Evolutionary conservation across 768 basidiomycete species (phyloP).

Genomic region (Mrakia frigida): DNA sequence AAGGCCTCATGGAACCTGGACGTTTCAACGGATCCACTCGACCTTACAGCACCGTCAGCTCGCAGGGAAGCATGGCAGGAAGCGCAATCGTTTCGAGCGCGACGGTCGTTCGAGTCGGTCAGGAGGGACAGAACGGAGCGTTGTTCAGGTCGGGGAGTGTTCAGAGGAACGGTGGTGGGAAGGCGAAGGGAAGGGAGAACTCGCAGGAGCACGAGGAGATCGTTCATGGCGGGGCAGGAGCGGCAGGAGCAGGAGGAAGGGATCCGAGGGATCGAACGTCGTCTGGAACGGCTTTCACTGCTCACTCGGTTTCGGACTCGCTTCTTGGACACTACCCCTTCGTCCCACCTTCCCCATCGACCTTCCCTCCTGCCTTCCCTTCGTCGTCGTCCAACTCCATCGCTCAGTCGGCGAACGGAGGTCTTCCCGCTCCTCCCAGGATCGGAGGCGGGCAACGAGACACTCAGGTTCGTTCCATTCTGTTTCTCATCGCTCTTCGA

Average conservation of each 20-base stretch:
- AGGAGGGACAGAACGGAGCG: constrained; percentile 7
- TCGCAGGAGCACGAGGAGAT: constrained; percentile 1
- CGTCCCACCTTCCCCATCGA: constrained; percentile 2
- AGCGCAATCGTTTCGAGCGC: constrained; percentile 13
- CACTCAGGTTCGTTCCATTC: constrained; percentile 16
- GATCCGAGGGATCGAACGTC: not conserved
- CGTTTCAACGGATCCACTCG: not conserved
- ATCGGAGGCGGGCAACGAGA: constrained; percentile 15
- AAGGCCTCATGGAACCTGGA: not conserved
- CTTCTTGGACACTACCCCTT: constrained; percentile 11
- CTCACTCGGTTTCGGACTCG: constrained; percentile 8
- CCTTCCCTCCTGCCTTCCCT: not conserved
- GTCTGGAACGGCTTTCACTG: not conserved
- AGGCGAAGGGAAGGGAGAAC: not conserved
- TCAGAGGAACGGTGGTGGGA: not conserved
- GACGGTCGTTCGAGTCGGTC: constrained; percentile 28
- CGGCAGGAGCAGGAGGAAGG: not conserved
- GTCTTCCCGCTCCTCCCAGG: constrained; percentile 7
- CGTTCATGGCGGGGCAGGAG: not conserved
- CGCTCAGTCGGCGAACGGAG: constrained; percentile 3
- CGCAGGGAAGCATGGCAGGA: constrained; percentile 6
- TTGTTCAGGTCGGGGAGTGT: not conserved
- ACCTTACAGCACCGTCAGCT: constrained; percentile 15
- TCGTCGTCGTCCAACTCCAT: not conserved
- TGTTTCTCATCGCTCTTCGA: not conserved